Evolutionary conservation across 139 green algal species (phyloP).

Genomic region (Haematococcus lacustris): DNA sequence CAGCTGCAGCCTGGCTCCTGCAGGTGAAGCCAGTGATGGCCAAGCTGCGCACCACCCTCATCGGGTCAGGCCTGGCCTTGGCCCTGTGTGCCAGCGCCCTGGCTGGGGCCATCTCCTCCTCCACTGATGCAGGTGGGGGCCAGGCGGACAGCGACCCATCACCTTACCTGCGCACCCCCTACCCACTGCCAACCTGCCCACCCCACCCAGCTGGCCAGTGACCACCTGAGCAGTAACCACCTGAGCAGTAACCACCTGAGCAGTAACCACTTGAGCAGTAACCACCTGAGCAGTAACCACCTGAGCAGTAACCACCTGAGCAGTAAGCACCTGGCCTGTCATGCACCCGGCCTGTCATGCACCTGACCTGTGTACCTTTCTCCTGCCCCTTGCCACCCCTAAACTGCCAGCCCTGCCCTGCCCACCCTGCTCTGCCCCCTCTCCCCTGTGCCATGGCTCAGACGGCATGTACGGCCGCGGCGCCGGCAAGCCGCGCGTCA

Average conservation of each 20-base stretch:
- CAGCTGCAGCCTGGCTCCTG: no score
- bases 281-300: no score
- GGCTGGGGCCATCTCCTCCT: slow-evolving; percentile 33
- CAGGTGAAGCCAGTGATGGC: slow-evolving; percentile 22
- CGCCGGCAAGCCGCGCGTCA: slow-evolving; percentile 9
- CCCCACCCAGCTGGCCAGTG: no score
- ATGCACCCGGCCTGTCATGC: neutral
- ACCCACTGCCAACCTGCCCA: no score
- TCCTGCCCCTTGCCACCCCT: neutral
- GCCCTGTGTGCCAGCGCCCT: slow-evolving; percentile 36
- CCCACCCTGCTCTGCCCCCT: no score
- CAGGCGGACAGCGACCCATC: neutral
- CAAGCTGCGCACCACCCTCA: slow-evolving; percentile 32
- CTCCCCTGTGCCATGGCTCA: neutral
- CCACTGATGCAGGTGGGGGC: slow-evolving; percentile 25
- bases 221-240: neutral
- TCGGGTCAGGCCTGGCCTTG: slow-evolving; percentile 42
- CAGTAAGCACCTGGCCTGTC: neutral
- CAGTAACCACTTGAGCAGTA: no score
- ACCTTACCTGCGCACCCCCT: no score
- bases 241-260: neutral
- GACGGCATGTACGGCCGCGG: slow-evolving; percentile 22
- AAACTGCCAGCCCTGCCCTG: no score
- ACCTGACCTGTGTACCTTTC: neutral
- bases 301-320: neutral